A percentile compares a stretch with the other conserved stretches of the same genome.
Evolutionary conservation across 495 filamentous ascomycete species (phyloP).

Genomic region (Penicillium tannophilum): DNA sequence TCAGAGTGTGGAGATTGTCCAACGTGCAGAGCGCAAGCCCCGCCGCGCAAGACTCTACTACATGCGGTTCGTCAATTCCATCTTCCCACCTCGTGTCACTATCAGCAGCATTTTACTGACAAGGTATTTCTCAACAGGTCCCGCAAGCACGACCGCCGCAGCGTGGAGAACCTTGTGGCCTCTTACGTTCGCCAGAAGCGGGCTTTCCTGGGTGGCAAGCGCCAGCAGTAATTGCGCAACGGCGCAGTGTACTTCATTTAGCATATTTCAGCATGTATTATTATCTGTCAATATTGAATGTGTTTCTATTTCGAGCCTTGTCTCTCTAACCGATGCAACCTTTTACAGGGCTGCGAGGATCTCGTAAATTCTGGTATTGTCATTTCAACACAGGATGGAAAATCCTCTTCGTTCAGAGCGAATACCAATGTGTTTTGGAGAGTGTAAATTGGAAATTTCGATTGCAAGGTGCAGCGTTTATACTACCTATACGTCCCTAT

Average conservation of each 20-base stretch:
- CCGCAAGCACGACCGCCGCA: constrained; percentile 68
- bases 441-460: not conserved
- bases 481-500: not conserved
- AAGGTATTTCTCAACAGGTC: constrained; percentile 40
- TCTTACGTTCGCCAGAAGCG: constrained; percentile 66
- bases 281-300: constrained; percentile 38
- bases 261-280: constrained; percentile 43
- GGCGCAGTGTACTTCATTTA: constrained; percentile 18
- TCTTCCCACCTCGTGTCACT: constrained; percentile 25
- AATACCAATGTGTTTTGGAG: no score
- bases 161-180: constrained; percentile 70
- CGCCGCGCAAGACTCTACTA: constrained; percentile 89
- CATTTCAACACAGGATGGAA: no score
- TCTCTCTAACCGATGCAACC: not conserved
- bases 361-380: no score
- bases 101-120: constrained; percentile 20
- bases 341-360: no score
- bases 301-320: constrained; percentile 7
- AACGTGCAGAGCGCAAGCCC: constrained; percentile 78
- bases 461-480: no score
- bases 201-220: constrained; percentile 43
- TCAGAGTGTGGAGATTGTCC: constrained; percentile 89
- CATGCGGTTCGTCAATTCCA: constrained; percentile 67
- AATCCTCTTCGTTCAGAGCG: no score
- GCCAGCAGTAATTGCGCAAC: constrained; percentile 21